Conservation (phyloP, 2,329 filamentous ascomycete species). For the Sphaerulina vaccinii region DNA sequence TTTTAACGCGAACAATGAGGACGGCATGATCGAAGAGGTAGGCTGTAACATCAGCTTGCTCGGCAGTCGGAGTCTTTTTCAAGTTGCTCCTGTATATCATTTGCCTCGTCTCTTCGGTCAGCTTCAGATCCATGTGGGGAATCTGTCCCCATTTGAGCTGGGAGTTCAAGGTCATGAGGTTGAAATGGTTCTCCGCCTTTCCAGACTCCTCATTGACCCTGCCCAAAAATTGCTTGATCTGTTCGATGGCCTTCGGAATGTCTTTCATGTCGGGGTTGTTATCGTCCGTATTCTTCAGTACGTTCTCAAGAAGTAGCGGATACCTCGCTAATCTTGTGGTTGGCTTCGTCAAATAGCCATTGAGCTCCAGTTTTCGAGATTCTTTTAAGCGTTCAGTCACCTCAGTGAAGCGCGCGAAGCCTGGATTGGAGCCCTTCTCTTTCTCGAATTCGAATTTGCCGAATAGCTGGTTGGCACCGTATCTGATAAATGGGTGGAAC, state of each 20-base stretch:
- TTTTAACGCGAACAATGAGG: slow-evolving; percentile 85
- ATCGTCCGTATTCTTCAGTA: slow-evolving; percentile 86
- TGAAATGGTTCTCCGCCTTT: slow-evolving; percentile 97
- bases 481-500: slow-evolving; percentile 94
- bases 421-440: slow-evolving; percentile 80
- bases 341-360: slow-evolving; percentile 96
- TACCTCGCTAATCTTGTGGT: slow-evolving; percentile 94
- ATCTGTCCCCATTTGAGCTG: slow-evolving; percentile 87
- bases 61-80: slow-evolving; percentile 88
- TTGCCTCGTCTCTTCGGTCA: slow-evolving; percentile 90
- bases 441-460: slow-evolving; percentile 98
- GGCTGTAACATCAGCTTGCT: slow-evolving; percentile 77
- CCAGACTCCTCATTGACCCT: slow-evolving; percentile 93
- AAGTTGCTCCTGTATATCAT: slow-evolving; percentile 90
- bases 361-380: slow-evolving; percentile 92
- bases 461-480: slow-evolving; percentile 92
- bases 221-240: slow-evolving; percentile 83
- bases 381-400: slow-evolving; percentile 95
- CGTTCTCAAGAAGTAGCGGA: slow-evolving; percentile 84
- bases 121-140: slow-evolving; percentile 87
- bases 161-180: slow-evolving; percentile 85
- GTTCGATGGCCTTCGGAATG: slow-evolving; percentile 80
- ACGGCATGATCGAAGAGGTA: slow-evolving; percentile 97
- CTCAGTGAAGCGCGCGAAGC: slow-evolving; percentile 88
- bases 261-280: slow-evolving; percentile 88